These are phyloP conservation scores for Epichloe gansuensis DNA, from an alignment of 2,329 filamentous ascomycete genomes.

Conservation along the genomic window DNA sequence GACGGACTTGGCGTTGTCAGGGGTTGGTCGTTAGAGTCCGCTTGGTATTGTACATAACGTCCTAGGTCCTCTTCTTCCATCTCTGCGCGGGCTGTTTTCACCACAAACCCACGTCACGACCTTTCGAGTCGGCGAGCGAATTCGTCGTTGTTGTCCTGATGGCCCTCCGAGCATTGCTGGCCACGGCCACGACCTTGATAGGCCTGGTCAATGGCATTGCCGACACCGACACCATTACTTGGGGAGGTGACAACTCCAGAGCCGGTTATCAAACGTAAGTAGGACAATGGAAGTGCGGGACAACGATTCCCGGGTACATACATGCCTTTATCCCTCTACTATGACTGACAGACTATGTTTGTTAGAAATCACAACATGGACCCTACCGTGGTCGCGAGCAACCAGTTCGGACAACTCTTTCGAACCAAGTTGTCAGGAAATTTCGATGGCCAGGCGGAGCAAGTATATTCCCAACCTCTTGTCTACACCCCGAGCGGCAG, in stretches of 20 bases:
- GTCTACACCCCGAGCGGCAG: conserved; percentile 35
- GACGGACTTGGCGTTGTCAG: not conserved
- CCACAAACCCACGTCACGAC: not conserved
- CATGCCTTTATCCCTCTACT: too few species aligned
- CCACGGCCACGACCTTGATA: conserved; percentile 22
- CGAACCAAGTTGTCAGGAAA: conserved; percentile 37
- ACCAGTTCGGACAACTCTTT: conserved; percentile 44
- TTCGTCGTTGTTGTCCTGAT: conserved; percentile 11
- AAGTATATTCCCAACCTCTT: conserved; percentile 39
- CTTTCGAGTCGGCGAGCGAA: not conserved
- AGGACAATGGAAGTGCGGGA: too few species aligned
- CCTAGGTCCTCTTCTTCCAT: not conserved
- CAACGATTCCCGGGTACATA: too few species aligned
- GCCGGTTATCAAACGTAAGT: conserved; percentile 40
- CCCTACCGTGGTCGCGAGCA: conserved; percentile 41
- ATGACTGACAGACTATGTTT: not conserved
- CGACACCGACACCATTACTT: conserved; percentile 45
- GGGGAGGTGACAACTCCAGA: conserved; percentile 44
- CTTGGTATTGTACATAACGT: not conserved
- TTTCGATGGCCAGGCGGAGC: conserved; percentile 36
- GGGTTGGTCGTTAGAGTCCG: not conserved
- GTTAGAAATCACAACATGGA: conserved; percentile 49
- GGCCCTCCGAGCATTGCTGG: conserved; percentile 15
- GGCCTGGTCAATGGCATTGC: conserved; percentile 24
- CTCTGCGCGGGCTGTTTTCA: not conserved